Conservation (phyloP, 1,284 basidiomycete species). For the Trichosporon coremiiforme region DNA sequence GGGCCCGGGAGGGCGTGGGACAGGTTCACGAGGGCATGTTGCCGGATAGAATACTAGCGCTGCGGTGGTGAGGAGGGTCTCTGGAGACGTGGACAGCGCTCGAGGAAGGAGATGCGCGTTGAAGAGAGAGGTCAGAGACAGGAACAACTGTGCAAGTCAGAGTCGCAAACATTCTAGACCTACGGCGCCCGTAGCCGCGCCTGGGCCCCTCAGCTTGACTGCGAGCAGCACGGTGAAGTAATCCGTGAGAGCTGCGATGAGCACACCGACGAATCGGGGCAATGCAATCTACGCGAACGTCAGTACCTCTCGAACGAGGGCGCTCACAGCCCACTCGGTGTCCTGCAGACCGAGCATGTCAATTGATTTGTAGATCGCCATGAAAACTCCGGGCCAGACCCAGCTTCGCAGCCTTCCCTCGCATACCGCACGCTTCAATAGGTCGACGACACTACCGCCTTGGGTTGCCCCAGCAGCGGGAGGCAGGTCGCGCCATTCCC, state of each 20-base stretch:
- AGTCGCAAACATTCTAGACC: conserved; percentile 48
- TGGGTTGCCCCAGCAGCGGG: no score
- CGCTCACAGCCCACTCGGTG: conserved; percentile 62
- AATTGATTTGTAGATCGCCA: conserved; percentile 19
- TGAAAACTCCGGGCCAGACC: conserved; percentile 35
- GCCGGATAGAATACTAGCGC: conserved; percentile 60
- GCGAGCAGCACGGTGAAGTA: conserved; percentile 70
- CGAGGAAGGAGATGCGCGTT: conserved; percentile 80
- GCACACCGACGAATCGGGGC: conserved; percentile 78
- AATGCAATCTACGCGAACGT: conserved; percentile 57
- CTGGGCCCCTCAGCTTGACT: conserved; percentile 63
- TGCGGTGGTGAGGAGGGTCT: conserved; percentile 78
- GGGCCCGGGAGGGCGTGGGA: background rate
- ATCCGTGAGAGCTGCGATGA: conserved; percentile 79
- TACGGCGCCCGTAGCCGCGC: conserved; percentile 68
- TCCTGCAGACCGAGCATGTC: conserved; percentile 58
- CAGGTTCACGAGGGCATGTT: background rate
- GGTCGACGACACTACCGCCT: background rate
- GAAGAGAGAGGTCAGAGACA: conserved; percentile 85
- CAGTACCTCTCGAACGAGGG: conserved; percentile 1
- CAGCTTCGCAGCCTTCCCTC: conserved; percentile 36
- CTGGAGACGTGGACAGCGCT: conserved; percentile 89
- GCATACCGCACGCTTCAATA: background rate
- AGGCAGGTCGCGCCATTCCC: conserved; percentile 82
- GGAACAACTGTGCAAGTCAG: conserved; percentile 63